phyloP scores from a whole-genome alignment of 352 stramenopile genomes.

The Globisporangium radiosum region DNA sequence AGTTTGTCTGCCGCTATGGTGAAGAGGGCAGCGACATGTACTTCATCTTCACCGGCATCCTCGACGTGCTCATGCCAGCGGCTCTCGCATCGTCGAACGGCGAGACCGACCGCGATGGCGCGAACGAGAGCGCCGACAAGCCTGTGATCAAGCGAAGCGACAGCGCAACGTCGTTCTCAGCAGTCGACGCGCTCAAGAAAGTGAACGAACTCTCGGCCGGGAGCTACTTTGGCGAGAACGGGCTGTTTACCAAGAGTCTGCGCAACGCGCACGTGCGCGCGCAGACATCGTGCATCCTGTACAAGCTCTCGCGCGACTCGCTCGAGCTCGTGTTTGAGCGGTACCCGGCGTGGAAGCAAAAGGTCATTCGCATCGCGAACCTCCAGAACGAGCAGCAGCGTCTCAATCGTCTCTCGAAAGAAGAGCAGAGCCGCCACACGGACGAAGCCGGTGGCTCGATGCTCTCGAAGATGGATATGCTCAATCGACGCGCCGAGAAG shows the following conservation, averaged over 20 bases:
- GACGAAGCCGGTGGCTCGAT: conserved; percentile 16
- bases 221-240: conserved; percentile 35
- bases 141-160: neutral
- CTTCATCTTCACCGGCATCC: conserved; percentile 41
- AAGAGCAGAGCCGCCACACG: conserved; percentile 16
- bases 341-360: conserved; percentile 37
- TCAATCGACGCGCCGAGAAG: conserved; percentile 19
- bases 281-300: conserved; percentile 42
- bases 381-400: conserved; percentile 21
- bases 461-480: conserved; percentile 16
- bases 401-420: conserved; percentile 7
- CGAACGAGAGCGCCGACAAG: neutral
- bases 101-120: conserved; percentile 1
- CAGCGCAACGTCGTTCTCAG: neutral
- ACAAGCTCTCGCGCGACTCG: conserved; percentile 30
- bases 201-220: conserved; percentile 28
- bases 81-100: neutral
- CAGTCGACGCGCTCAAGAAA: conserved; percentile 15
- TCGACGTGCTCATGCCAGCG: conserved; percentile 24
- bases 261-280: conserved; percentile 31
- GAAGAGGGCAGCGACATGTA: conserved; percentile 51
- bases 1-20: conserved; percentile 31
- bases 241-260: conserved; percentile 24
- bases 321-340: conserved; percentile 40
- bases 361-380: conserved; percentile 33